A percentile compares a stretch with the other conserved stretches of the same genome.
Conservation (phyloP, 805 yeast species). For the Wickerhamomyces mucosus region DNA sequence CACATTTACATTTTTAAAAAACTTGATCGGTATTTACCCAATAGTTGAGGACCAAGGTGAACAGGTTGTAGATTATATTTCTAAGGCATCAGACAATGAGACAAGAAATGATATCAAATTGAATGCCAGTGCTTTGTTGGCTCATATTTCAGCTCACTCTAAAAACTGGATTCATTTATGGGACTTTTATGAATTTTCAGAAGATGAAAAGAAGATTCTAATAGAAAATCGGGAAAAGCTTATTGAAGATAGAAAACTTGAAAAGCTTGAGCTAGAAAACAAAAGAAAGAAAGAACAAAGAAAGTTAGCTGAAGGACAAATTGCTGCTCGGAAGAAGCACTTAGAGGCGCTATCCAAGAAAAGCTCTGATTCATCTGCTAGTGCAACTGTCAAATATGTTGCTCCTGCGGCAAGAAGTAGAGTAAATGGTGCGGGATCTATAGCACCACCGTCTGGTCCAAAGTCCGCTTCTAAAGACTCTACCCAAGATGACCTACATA, state of each 20-base stretch:
- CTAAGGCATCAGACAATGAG: slow-evolving; percentile 41
- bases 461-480: too few relatives aligned
- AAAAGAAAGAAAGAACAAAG: slow-evolving; percentile 3
- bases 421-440: too few relatives aligned
- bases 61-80: slow-evolving; percentile 35
- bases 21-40: slow-evolving; percentile 56
- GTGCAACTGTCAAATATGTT: too few relatives aligned
- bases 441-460: too few relatives aligned
- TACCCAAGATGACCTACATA: too few relatives aligned
- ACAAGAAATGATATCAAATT: slow-evolving; percentile 71
- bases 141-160: slow-evolving; percentile 49
- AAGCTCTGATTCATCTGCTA: too few relatives aligned
- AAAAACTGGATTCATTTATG: slow-evolving; percentile 40
- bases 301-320: too few relatives aligned
- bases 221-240: slow-evolving; percentile 5
- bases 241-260: slow-evolving; percentile 7
- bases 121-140: slow-evolving; percentile 64
- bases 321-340: too few relatives aligned
- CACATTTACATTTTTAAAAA: slow-evolving; percentile 67
- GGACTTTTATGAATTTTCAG: slow-evolving; percentile 46
- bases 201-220: slow-evolving; percentile 28
- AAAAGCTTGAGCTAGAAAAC: slow-evolving; percentile 7
- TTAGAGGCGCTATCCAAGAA: too few relatives aligned
- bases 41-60: slow-evolving; percentile 58
- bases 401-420: too few relatives aligned